phyloP scores from a whole-genome alignment of 164 flowering plant species.

The Liriodendron chinense region DNA sequence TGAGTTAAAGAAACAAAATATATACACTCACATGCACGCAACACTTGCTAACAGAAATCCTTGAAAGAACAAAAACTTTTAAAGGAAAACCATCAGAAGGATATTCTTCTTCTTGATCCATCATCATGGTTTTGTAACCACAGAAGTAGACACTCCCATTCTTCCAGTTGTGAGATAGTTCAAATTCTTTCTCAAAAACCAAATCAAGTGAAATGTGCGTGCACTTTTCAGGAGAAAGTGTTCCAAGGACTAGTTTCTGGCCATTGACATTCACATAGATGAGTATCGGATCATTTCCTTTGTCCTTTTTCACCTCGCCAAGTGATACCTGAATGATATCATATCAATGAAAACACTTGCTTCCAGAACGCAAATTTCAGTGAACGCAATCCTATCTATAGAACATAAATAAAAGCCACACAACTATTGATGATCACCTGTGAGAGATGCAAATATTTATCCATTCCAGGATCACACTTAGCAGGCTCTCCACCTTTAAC shows the following conservation, averaged over 20 bases:
- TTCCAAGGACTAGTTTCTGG: conserved; percentile 57
- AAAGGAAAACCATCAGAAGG: conserved; percentile 20
- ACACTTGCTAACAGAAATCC: not conserved
- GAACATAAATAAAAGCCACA: not conserved
- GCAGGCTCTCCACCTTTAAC: conserved; percentile 58
- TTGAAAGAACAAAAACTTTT: not conserved
- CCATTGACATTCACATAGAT: conserved; percentile 43
- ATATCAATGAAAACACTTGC: not conserved
- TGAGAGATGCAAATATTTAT: conserved; percentile 45
- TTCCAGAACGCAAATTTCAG: not conserved
- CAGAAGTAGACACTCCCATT: conserved; percentile 64
- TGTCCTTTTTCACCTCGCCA: conserved; percentile 63
- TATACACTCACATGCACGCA: not conserved
- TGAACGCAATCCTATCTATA: not conserved
- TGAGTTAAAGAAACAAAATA: conserved; percentile 11
- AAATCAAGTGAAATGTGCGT: conserved; percentile 58
- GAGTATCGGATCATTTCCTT: conserved; percentile 35
- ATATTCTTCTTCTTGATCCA: conserved; percentile 36
- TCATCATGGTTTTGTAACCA: conserved; percentile 41
- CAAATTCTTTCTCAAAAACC: conserved; percentile 73
- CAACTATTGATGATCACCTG: conserved; percentile 36
- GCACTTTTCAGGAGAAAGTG: conserved; percentile 42
- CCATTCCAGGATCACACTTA: conserved; percentile 28
- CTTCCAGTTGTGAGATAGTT: conserved; percentile 80
- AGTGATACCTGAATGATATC: conserved; percentile 47